Evolutionary conservation across 2,329 filamentous ascomycete genomes (phyloP).

Genomic region (Aspergillus sp.): DNA sequence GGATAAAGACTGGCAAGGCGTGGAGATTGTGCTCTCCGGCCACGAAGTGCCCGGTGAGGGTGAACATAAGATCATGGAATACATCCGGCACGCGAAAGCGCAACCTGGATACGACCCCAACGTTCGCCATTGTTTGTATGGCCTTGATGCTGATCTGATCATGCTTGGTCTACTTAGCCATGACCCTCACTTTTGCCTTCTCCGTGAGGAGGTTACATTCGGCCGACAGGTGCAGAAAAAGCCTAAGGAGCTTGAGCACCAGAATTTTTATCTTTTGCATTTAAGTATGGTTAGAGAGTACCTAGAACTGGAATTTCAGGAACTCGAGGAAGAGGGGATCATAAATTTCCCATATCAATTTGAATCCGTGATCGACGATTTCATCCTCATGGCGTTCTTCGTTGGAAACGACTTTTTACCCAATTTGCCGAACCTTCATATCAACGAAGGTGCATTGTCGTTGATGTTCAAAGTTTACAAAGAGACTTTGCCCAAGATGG

Average conservation of each 20-base stretch:
- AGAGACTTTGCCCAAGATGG: slow-evolving; percentile 77
- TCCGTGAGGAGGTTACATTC: slow-evolving; percentile 97
- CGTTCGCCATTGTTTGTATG: slow-evolving; percentile 93
- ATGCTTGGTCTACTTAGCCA: slow-evolving; percentile 97
- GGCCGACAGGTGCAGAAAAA: slow-evolving; percentile 83
- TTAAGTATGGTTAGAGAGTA: slow-evolving; percentile 97
- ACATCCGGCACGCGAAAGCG: slow-evolving; percentile 95
- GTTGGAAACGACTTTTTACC: slow-evolving; percentile 99
- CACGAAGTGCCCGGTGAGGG: slow-evolving; percentile 98
- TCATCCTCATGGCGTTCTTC: slow-evolving; percentile 99
- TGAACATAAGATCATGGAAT: slow-evolving; percentile 99
- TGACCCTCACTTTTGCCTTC: slow-evolving; percentile 95
- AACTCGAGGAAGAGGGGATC: slow-evolving; percentile 71
- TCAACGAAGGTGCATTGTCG: slow-evolving; percentile 94
- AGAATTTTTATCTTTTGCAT: slow-evolving; percentile 97
- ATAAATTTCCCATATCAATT: slow-evolving; percentile 83
- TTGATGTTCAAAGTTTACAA: slow-evolving; percentile 99
- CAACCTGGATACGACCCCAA: slow-evolving; percentile 92
- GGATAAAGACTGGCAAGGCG: slow-evolving; percentile 95
- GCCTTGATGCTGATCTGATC: slow-evolving; percentile 94
- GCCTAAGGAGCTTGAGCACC: slow-evolving; percentile 94
- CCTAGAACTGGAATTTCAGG: slow-evolving; percentile 93
- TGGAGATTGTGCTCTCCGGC: slow-evolving; percentile 92
- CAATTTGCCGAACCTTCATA: slow-evolving; percentile 92
- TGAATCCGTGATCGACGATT: slow-evolving; percentile 97